These are phyloP conservation scores for Aotearoamyces nothofagi DNA, from an alignment of 2,329 filamentous ascomycete genomes.

Conservation along the genomic window DNA sequence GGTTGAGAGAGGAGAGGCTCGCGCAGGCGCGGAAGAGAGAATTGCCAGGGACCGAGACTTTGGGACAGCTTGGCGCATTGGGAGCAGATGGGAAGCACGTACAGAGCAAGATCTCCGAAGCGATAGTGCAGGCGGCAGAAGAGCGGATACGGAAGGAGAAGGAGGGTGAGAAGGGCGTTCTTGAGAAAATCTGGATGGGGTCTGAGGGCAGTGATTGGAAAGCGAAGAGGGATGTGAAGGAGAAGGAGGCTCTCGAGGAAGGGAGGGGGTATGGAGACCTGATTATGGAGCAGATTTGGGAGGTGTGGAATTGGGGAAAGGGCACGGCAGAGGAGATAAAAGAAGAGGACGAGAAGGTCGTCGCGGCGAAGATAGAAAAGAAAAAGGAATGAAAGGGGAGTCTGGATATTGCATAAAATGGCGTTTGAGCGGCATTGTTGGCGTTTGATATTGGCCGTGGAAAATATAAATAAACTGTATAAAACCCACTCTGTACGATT, in stretches of 20 bases:
- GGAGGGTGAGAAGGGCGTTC: constrained; percentile 13
- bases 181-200: constrained; percentile 42
- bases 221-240: constrained; percentile 17
- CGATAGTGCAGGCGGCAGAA: constrained; percentile 4
- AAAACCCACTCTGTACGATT: too few species aligned
- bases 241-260: constrained; percentile 19
- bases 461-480: too few species aligned
- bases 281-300: constrained; percentile 29
- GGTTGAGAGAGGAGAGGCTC: constrained; percentile 11
- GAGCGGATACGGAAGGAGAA: constrained; percentile 6
- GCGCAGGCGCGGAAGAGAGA: constrained; percentile 1
- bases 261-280: constrained; percentile 24
- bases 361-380: constrained; percentile 7
- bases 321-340: constrained; percentile 18
- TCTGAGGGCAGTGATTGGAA: constrained; percentile 27
- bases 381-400: constrained; percentile 2
- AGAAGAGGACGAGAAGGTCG: constrained; percentile 12
- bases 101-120: not conserved
- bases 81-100: constrained; percentile 4
- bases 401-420: too few species aligned
- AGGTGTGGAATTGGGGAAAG: constrained; percentile 29
- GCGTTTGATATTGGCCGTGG: too few species aligned
- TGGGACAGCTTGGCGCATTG: constrained; percentile 5
- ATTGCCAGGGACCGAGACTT: constrained; percentile 2
- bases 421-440: too few species aligned